Percentiles rank a stretch among this genome's conserved stretches.
Conservation (phyloP, 192 early-diverging fungal species). For the Gryganskiella cystojenkinii region DNA sequence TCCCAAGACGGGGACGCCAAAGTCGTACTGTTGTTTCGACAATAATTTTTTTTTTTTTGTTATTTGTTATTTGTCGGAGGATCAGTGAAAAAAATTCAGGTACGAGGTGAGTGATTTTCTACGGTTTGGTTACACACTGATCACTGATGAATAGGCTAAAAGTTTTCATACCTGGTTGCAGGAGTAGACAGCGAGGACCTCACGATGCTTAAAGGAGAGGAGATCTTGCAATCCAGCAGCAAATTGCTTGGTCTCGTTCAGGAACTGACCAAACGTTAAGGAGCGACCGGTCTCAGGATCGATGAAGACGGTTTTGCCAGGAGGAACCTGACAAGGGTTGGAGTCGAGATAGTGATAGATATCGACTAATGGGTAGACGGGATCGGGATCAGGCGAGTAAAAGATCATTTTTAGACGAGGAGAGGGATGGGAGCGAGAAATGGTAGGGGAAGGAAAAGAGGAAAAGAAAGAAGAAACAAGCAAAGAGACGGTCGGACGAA, state of each 20-base stretch:
- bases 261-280: conserved; percentile 60
- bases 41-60: not conserved
- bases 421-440: not conserved
- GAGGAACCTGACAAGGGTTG: conserved; percentile 34
- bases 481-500: not conserved
- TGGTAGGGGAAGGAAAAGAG: not conserved
- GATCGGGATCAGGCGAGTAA: conserved; percentile 46
- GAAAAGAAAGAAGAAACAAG: conserved; percentile 2
- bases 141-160: not conserved
- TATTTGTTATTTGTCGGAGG: not conserved
- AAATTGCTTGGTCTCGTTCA: conserved; percentile 55
- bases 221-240: conserved; percentile 62
- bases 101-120: no score
- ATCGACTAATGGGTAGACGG: conserved; percentile 50
- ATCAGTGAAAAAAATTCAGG: not conserved
- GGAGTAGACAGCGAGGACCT: conserved; percentile 74
- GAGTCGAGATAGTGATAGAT: conserved; percentile 56
- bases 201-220: conserved; percentile 64
- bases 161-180: conserved; percentile 67
- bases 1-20: conserved; percentile 71
- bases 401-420: conserved; percentile 28
- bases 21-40: conserved; percentile 51
- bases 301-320: conserved; percentile 57
- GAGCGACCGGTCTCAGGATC: conserved; percentile 58
- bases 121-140: conserved; percentile 6